Evolutionary conservation across 345 rosid genomes (phyloP).

Genomic region (Cardamine occulta): DNA sequence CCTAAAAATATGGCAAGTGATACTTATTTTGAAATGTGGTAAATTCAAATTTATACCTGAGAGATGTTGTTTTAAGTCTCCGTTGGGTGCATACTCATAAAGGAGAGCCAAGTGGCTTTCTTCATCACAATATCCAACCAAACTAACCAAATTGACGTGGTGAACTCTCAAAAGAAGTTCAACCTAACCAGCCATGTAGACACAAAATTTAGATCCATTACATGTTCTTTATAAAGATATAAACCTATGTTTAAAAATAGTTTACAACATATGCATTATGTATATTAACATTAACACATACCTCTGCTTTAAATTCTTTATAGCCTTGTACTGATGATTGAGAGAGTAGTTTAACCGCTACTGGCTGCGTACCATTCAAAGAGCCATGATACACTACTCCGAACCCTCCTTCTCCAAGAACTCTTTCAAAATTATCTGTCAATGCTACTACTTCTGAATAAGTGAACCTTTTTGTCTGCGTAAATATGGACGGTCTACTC

Average conservation of each 20-base stretch:
- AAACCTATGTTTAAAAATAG: background rate
- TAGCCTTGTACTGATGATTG: constrained; percentile 31
- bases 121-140: constrained; percentile 46
- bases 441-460: constrained; percentile 31
- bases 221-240: background rate
- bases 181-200: background rate
- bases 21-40: background rate
- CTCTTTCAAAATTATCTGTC: constrained; percentile 43
- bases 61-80: constrained; percentile 26
- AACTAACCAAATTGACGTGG: constrained; percentile 40
- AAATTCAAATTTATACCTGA: constrained; percentile 1
- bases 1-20: background rate
- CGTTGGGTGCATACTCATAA: constrained; percentile 45
- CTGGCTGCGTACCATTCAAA: constrained; percentile 12
- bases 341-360: constrained; percentile 42
- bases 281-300: background rate
- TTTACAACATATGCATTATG: background rate
- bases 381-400: constrained; percentile 46
- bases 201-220: background rate
- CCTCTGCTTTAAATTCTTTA: constrained; percentile 47
- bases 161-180: constrained; percentile 46
- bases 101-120: constrained; percentile 36
- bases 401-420: constrained; percentile 48
- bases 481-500: background rate
- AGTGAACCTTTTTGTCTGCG: constrained; percentile 16